Conservation (phyloP, 2,329 filamentous ascomycete species). For the Fusarium subtropicale region DNA sequence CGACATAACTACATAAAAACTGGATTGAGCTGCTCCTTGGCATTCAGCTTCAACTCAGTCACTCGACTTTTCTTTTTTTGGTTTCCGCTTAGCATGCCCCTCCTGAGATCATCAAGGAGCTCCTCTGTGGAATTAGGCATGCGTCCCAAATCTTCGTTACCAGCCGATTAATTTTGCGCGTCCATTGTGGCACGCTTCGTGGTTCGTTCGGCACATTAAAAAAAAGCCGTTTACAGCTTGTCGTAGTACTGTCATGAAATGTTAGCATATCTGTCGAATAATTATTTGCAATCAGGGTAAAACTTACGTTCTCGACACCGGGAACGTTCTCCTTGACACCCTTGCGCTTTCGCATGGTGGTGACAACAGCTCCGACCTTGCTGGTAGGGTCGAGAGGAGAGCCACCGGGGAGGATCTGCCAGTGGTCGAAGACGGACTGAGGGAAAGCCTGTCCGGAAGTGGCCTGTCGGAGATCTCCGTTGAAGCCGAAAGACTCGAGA, state of each 20-base stretch:
- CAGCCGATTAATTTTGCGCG: conserved; percentile 57
- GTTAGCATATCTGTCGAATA: conserved; percentile 40
- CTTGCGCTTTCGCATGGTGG: conserved; percentile 98
- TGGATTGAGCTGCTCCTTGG: conserved; percentile 53
- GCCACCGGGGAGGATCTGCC: conserved; percentile 95
- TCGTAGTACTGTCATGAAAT: conserved; percentile 82
- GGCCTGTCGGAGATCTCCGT: conserved; percentile 91
- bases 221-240: conserved; percentile 82
- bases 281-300: background rate
- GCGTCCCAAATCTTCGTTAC: conserved; percentile 49
- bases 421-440: conserved; percentile 98
- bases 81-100: conserved; percentile 51
- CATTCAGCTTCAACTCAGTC: conserved; percentile 54
- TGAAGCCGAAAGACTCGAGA: conserved; percentile 99
- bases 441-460: conserved; percentile 99
- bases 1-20: conserved; percentile 59
- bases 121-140: conserved; percentile 47
- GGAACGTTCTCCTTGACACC: conserved; percentile 97
- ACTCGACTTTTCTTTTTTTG: conserved; percentile 50
- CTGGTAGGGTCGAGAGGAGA: conserved; percentile 85
- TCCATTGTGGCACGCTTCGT: conserved; percentile 58
- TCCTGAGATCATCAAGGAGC: conserved; percentile 43
- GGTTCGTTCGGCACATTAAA: conserved; percentile 59
- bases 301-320: conserved; percentile 93
- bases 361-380: conserved; percentile 86